phyloP scores from a whole-genome alignment of 495 filamentous ascomycete genomes.

The Bathelium albidoporum region DNA sequence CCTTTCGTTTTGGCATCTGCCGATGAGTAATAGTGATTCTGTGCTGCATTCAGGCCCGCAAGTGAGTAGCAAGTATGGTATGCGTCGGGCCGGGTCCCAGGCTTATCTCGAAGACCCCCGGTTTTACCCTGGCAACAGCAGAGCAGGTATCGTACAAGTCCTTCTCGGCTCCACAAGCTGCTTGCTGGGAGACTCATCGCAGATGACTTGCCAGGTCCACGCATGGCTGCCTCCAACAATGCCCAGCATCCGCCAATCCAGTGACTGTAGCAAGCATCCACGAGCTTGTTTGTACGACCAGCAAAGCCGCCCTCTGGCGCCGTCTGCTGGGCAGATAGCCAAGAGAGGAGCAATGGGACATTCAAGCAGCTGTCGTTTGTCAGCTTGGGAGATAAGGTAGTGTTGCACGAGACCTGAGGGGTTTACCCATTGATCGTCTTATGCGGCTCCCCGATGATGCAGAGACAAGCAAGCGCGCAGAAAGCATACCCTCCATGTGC shows the following conservation, averaged over 20 bases:
- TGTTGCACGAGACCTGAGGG: background rate
- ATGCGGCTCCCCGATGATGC: slow-evolving; percentile 68
- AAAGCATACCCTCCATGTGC: slow-evolving; percentile 97
- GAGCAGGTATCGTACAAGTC: slow-evolving; percentile 77
- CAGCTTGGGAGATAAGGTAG: background rate
- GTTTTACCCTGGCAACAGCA: slow-evolving; percentile 68
- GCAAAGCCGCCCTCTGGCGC: slow-evolving; percentile 84
- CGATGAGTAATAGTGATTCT: slow-evolving; percentile 60
- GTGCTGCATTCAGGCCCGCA: slow-evolving; percentile 69
- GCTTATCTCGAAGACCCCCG: slow-evolving; percentile 90
- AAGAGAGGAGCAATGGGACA: slow-evolving; percentile 63
- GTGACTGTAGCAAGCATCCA: slow-evolving; percentile 95
- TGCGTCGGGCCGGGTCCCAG: slow-evolving; percentile 70
- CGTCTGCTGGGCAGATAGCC: slow-evolving; percentile 83
- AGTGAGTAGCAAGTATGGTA: slow-evolving; percentile 92
- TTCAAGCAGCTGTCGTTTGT: slow-evolving; percentile 48
- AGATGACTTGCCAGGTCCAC: slow-evolving; percentile 30
- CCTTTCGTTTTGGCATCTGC: slow-evolving; percentile 16
- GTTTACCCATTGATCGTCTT: slow-evolving; percentile 53
- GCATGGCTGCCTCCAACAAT: slow-evolving; percentile 69
- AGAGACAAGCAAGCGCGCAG: slow-evolving; percentile 78
- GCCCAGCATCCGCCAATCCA: slow-evolving; percentile 96
- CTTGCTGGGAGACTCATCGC: background rate
- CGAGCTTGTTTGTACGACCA: slow-evolving; percentile 94
- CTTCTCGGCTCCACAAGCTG: slow-evolving; percentile 69